Base-by-base conservation (phyloP, 2,329 filamentous ascomycete genomes). In the Xenoacremonium recifei region DNA sequence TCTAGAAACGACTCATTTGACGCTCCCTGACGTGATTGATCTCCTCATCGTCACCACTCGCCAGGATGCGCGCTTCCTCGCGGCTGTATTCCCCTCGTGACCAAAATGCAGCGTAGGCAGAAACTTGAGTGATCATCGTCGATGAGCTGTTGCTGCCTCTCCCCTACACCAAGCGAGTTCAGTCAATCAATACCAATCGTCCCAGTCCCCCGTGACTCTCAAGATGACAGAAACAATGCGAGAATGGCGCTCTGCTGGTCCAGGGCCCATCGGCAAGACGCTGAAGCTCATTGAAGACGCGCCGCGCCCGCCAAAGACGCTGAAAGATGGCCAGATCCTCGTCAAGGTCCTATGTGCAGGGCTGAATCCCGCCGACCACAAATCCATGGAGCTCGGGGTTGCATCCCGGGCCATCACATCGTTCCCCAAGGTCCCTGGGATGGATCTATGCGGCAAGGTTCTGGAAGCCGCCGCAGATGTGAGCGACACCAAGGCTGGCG, bases 391-490 rank as follows among this genome's bases (percentile, higher is more conserved):
- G 37, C 41, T 70, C 4, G 65, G 65, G 9, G 3, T 72, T 30
- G 49, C 68, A 23, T 59, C 69, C 4, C 63, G 64, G 17, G 50
- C 49, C 10, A 21, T 60, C 3, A 35, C 57, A 0, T 39, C 49
- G 6, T 65, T 57, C 43, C 75, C 76, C 17, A 67, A 67, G 15
- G 71, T 64, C 2, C 71, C 71, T 0, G 70, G 71, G 15, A 66
- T 72, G 51, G 79, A 82, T 53, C 75, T 76, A 49, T 65, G 67
- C 49, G 79, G 79, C 18, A 65, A 56, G 15, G 70, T 81, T 4
- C 66, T 70, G 21, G 57, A 57, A 5, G 49, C 60, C 9, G 64
- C 55, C 13, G 25, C 55, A 1, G 51, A 47, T 10, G 53, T 58
- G 3, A 43, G 47, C 0, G 60, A 63, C 23, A 59, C 69, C 25